phyloP scores from a whole-genome alignment of 495 filamentous ascomycete species.

The Jackrogersella minutella region DNA sequence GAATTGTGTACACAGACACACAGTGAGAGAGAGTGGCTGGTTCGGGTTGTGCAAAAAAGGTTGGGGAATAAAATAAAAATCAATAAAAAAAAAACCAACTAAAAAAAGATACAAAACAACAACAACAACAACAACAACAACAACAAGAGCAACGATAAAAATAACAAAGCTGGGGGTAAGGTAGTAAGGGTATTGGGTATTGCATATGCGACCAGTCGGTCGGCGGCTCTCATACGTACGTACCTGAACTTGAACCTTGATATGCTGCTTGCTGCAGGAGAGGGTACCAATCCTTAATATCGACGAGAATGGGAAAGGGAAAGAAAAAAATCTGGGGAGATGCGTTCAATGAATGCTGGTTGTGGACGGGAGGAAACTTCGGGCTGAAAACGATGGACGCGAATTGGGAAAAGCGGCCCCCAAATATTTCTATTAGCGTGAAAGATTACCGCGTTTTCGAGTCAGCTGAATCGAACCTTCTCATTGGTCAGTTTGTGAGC shows the following conservation, averaged over 20 bases:
- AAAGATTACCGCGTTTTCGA: slow-evolving; percentile 34
- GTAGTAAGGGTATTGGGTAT: slow-evolving; percentile 8
- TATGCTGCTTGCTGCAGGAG: slow-evolving; percentile 35
- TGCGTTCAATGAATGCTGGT: slow-evolving; percentile 24
- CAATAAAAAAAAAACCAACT: slow-evolving; percentile 5
- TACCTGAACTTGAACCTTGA: slow-evolving; percentile 37
- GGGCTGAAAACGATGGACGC: slow-evolving; percentile 31
- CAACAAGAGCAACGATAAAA: neutral
- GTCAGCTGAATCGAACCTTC: slow-evolving; percentile 15
- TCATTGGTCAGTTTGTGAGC: slow-evolving; percentile 19
- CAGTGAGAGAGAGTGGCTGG: slow-evolving; percentile 1
- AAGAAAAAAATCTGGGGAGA: slow-evolving; percentile 38
- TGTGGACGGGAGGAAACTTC: slow-evolving; percentile 25
- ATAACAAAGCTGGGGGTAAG: slow-evolving; percentile 22
- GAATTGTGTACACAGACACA: slow-evolving; percentile 9
- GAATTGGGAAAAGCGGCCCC: slow-evolving; percentile 36
- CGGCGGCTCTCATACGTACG: slow-evolving; percentile 42
- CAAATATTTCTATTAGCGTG: slow-evolving; percentile 26
- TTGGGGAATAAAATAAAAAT: slow-evolving; percentile 23
- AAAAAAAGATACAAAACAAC: slow-evolving; percentile 19
- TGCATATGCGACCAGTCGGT: slow-evolving; percentile 42
- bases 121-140: slow-evolving; percentile 7
- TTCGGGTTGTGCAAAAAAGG: slow-evolving; percentile 14
- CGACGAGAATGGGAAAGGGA: slow-evolving; percentile 39
- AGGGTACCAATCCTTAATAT: slow-evolving; percentile 38